Evolutionary conservation across 2,329 filamentous ascomycete species (phyloP).

Genomic region (Ampelomyces quisqualis): DNA sequence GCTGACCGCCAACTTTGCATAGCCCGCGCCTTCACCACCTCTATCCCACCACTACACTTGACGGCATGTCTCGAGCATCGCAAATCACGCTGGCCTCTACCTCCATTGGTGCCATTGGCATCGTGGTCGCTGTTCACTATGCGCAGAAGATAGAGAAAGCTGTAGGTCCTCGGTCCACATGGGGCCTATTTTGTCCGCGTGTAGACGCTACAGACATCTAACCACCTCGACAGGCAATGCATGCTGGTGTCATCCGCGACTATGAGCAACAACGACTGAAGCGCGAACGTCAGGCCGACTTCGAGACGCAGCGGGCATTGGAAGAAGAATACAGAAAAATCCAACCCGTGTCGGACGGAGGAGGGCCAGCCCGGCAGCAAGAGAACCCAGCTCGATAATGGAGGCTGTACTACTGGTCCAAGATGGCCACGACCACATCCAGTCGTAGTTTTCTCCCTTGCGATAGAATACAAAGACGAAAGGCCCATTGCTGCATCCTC

Average conservation of each 20-base stretch:
- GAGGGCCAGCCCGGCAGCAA: constrained; percentile 30
- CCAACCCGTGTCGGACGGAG: constrained; percentile 66
- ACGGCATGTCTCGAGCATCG: constrained; percentile 80
- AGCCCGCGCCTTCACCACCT: constrained; percentile 2
- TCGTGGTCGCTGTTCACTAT: constrained; percentile 84
- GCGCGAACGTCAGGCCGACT: constrained; percentile 86
- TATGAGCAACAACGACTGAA: constrained; percentile 92
- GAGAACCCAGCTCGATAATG: constrained; percentile 16
- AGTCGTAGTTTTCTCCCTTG: too few species aligned
- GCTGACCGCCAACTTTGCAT: constrained; percentile 12
- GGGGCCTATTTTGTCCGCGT: too few species aligned
- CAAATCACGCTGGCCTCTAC: constrained; percentile 82
- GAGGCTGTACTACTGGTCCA: constrained; percentile 7
- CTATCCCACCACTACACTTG: background rate
- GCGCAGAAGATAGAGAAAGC: constrained; percentile 80
- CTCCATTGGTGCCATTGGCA: constrained; percentile 71
- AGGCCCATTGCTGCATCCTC: too few species aligned
- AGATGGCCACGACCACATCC: too few species aligned
- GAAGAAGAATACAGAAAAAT: constrained; percentile 89
- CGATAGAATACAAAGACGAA: too few species aligned
- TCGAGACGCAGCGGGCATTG: constrained; percentile 82
- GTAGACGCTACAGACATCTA: too few species aligned
- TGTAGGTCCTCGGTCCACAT: constrained; percentile 41
- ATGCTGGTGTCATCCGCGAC: constrained; percentile 88
- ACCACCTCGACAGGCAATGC: constrained; percentile 71